Evolutionary conservation across 345 rosid genomes (phyloP).

Genomic region (Pugionium cornutum): DNA sequence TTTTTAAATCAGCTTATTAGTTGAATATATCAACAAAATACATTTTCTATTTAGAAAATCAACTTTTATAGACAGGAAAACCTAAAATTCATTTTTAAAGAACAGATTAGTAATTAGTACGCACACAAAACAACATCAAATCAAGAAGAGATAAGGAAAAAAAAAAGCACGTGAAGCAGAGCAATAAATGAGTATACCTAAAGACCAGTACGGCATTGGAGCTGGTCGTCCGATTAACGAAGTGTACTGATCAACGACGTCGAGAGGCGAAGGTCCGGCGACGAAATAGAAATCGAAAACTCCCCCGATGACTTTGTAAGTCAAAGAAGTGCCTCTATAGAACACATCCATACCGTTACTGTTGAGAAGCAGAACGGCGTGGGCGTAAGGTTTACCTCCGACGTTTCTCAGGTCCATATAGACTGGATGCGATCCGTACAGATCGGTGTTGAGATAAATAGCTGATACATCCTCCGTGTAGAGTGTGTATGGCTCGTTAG

Average conservation of each 20-base stretch:
- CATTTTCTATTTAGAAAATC: no score
- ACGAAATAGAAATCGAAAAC: conserved; percentile 92
- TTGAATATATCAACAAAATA: no score
- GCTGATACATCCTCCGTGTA: conserved; percentile 88
- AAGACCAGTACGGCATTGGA: conserved; percentile 98
- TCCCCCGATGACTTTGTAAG: conserved; percentile 92
- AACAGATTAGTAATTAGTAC: no score
- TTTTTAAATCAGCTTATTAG: no score
- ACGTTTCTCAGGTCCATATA: conserved; percentile 95
- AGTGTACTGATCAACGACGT: conserved; percentile 86
- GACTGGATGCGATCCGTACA: conserved; percentile 93
- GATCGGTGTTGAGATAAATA: conserved; percentile 75
- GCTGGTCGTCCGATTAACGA: conserved; percentile 87
- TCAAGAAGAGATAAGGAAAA: not conserved
- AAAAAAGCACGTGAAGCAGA: conserved; percentile 4
- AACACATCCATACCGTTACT: conserved; percentile 99
- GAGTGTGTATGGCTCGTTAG: conserved; percentile 91
- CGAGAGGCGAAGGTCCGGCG: conserved; percentile 74
- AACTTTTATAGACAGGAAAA: no score
- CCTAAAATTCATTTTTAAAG: no score
- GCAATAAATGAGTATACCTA: conserved; percentile 52
- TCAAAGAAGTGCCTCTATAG: conserved; percentile 75
- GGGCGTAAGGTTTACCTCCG: conserved; percentile 61
- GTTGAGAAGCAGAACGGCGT: conserved; percentile 76
- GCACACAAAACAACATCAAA: no score